Conservation (phyloP, 495 filamentous ascomycete species). For the Penicillium lividum region DNA sequence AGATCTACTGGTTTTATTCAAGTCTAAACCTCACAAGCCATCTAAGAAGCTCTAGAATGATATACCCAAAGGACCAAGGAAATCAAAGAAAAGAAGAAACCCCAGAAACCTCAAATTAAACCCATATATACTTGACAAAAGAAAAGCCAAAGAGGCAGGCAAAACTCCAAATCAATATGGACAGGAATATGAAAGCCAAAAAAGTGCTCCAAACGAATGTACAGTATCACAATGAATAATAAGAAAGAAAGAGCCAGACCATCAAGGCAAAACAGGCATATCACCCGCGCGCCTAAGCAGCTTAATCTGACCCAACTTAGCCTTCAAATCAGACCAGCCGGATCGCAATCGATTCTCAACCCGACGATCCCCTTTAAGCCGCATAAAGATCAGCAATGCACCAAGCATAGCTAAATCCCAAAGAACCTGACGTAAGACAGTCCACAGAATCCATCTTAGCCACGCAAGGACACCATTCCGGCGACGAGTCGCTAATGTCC, state of each 20-base stretch:
- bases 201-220: neutral
- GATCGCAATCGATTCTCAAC: slow-evolving; percentile 74
- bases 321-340: slow-evolving; percentile 61
- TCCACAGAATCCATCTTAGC: slow-evolving; percentile 70
- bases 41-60: slow-evolving; percentile 7
- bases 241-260: neutral
- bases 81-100: slow-evolving; percentile 14
- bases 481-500: slow-evolving; percentile 38
- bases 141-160: slow-evolving; percentile 14
- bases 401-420: slow-evolving; percentile 70
- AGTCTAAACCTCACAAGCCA: neutral
- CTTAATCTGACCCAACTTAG: slow-evolving; percentile 55
- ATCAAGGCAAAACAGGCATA: slow-evolving; percentile 30
- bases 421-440: slow-evolving; percentile 68
- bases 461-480: slow-evolving; percentile 65
- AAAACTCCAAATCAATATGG: slow-evolving; percentile 18
- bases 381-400: slow-evolving; percentile 75
- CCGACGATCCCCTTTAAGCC: slow-evolving; percentile 71
- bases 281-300: slow-evolving; percentile 26
- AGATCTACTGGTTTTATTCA: neutral
- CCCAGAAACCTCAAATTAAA: slow-evolving; percentile 21
- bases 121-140: slow-evolving; percentile 37
- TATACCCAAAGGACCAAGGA: slow-evolving; percentile 6
- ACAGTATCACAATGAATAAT: slow-evolving; percentile 4
- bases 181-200: slow-evolving; percentile 10